Evolutionary conservation across 1,139 yeast species (phyloP).

Genomic region (Scheffersomyces parashehatae): DNA sequence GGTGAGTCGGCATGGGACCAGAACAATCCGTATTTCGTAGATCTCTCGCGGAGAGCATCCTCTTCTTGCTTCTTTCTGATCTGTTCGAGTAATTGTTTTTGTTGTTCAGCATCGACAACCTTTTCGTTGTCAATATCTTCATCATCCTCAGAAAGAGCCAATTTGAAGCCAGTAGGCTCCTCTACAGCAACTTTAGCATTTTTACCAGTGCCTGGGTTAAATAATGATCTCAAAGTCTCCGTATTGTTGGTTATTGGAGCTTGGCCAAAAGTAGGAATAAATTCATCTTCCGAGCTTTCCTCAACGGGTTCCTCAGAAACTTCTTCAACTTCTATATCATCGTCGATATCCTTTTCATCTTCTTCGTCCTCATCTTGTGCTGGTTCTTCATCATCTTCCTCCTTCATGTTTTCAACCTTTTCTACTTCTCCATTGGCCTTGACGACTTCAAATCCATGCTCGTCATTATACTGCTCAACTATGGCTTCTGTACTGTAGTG

Average conservation of each 20-base stretch:
- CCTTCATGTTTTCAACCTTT: slow-evolving; percentile 12
- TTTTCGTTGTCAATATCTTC: slow-evolving; percentile 36
- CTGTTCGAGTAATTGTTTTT: slow-evolving; percentile 28
- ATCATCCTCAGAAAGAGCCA: slow-evolving; percentile 36
- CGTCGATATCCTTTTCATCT: slow-evolving; percentile 12
- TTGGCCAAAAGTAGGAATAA: slow-evolving; percentile 52
- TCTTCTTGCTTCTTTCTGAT: slow-evolving; percentile 33
- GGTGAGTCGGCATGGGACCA: slow-evolving; percentile 86
- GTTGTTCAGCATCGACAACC: slow-evolving; percentile 20
- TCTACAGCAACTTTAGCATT: slow-evolving; percentile 17
- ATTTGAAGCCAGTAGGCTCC: slow-evolving; percentile 24
- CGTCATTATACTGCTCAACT: slow-evolving; percentile 25
- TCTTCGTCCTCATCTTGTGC: slow-evolving; percentile 6
- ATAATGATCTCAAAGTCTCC: slow-evolving; percentile 62
- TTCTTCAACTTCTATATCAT: slow-evolving; percentile 12
- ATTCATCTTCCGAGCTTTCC: slow-evolving; percentile 40
- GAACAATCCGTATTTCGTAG: slow-evolving; percentile 55
- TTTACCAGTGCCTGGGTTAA: slow-evolving; percentile 47
- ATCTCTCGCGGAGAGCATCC: slow-evolving; percentile 13
- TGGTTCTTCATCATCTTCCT: slow-evolving; percentile 6
- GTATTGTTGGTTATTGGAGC: slow-evolving; percentile 44
- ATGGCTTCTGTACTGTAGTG: slow-evolving; percentile 32
- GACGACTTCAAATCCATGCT: slow-evolving; percentile 18
- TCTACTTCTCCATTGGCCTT: slow-evolving; percentile 13
- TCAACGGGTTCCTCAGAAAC: slow-evolving; percentile 2